Evolutionary conservation across 2,329 filamentous ascomycete genomes (phyloP).

Genomic region (Fusarium dlaminii): DNA sequence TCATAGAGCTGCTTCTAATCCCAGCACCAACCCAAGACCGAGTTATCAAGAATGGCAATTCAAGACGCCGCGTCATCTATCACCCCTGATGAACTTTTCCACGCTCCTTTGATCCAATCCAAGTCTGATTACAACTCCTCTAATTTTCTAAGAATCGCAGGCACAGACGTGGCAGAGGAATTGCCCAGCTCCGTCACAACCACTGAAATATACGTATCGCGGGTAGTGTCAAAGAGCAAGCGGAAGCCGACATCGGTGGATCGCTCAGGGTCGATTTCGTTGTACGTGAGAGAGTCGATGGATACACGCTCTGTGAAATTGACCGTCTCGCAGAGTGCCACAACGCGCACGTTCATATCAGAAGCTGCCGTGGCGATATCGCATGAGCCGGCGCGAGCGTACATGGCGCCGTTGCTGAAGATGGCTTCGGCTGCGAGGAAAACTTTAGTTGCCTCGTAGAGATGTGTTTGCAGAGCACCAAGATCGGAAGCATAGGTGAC

Average conservation of each 20-base stretch:
- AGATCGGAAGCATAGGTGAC: constrained; percentile 84
- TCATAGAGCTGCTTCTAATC: constrained; percentile 11
- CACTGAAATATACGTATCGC: constrained; percentile 84
- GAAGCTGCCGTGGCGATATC: constrained; percentile 86
- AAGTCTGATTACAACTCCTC: constrained; percentile 59
- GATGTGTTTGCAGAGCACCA: constrained; percentile 77
- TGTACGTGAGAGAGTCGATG: constrained; percentile 91
- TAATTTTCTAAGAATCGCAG: constrained; percentile 66
- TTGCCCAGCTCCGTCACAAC: constrained; percentile 92
- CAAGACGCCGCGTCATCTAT: constrained; percentile 30
- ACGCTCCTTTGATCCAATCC: constrained; percentile 21
- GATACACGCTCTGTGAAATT: constrained; percentile 91
- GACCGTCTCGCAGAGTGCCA: constrained; percentile 92
- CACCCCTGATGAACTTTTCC: constrained; percentile 10
- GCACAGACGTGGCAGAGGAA: constrained; percentile 85
- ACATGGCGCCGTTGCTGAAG: constrained; percentile 93
- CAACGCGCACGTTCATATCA: constrained; percentile 79
- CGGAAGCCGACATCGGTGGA: constrained; percentile 64
- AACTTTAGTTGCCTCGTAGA: constrained; percentile 75
- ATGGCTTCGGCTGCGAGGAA: constrained; percentile 93
- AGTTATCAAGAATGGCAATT: neutral
- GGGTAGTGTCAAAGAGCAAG: constrained; percentile 92
- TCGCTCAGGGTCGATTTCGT: constrained; percentile 85
- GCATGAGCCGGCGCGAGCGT: constrained; percentile 87
- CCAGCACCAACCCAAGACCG: constrained; percentile 9